Percentiles rank a stretch among this genome's conserved stretches.
These are phyloP conservation scores for Coemansia sp. DNA, from an alignment of 192 early-diverging fungal genomes.

Conservation along the genomic window DNA sequence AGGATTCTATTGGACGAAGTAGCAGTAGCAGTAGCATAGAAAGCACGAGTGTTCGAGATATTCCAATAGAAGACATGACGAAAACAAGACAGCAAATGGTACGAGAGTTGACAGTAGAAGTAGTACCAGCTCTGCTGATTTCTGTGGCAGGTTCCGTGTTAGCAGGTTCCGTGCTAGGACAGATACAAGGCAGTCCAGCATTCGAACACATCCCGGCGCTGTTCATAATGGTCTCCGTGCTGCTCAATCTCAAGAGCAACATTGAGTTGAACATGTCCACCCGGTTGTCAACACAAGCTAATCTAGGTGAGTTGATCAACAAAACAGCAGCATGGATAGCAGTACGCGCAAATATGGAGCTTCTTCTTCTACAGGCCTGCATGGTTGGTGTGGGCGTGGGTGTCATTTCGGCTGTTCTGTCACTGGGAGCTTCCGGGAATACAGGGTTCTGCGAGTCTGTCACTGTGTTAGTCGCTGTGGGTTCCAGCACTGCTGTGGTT, in stretches of 20 bases:
- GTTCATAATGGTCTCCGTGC: constrained; percentile 81
- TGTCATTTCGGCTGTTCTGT: constrained; percentile 62
- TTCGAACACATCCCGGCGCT: constrained; percentile 69
- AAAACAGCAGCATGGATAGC: constrained; percentile 54
- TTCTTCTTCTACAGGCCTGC: constrained; percentile 73
- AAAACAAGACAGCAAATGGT: constrained; percentile 25
- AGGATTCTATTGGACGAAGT: not conserved
- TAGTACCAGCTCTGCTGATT: constrained; percentile 65
- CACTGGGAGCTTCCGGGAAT: constrained; percentile 13
- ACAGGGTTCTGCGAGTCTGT: constrained; percentile 10
- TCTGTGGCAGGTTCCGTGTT: constrained; percentile 68
- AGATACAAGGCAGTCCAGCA: constrained; percentile 66
- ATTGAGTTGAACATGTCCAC: constrained; percentile 88
- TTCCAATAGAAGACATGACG: constrained; percentile 4
- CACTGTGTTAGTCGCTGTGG: constrained; percentile 60
- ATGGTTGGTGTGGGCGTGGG: constrained; percentile 71
- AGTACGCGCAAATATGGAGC: constrained; percentile 70
- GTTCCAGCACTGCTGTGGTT: constrained; percentile 66
- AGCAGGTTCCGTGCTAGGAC: constrained; percentile 70
- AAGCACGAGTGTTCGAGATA: not conserved
- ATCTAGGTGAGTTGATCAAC: constrained; percentile 66
- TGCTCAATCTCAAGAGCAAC: constrained; percentile 89
- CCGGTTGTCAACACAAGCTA: constrained; percentile 74
- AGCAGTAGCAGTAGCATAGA: not conserved
- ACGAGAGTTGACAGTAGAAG: constrained; percentile 50